Evolutionary conservation across 495 filamentous ascomycete species (phyloP), one percentile per base, ranked within the genome.

Genomic region (Xylaria venustula): DNA sequence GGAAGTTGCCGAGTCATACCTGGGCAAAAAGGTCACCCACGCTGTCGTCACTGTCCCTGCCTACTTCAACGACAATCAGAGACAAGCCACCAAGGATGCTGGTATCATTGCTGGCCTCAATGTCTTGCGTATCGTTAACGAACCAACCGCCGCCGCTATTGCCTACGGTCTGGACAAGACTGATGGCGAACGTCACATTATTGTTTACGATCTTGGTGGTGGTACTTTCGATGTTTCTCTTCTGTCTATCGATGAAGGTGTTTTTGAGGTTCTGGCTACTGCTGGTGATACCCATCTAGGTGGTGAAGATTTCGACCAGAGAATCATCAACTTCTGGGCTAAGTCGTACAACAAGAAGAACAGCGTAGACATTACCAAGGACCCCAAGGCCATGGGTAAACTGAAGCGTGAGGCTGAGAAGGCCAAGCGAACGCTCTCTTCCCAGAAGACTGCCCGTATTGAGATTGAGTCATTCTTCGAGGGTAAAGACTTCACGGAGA

Each of bases 281-380:
- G 94, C 94, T 76, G 95, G 95, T 90, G 95, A 99, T 75, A 98
- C 95, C 67, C 95, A 98, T 80, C 87, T 99, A 68, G 95, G 95
- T 86, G 95, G 95, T 87, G 95, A 98, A 78, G 95, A 99, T 82
- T 98, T 99, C 77, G 94, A 99, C 77, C 91, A 98, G 83, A 89
- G 93, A 76, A 86, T 97, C 77, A 95, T 99, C 83, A 91, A 91
- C 80, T 85, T 96, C 87, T 91, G 97, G 75, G 87, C 89, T 80
- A 98, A 98, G 90, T 85, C 87, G 67, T 99, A 97, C 87, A 98
- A 98, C 88, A 97, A 98, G 89, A 94, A 97, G 86, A 86, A 98
- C 83, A 77, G 81, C 64, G 90, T 91, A 62, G 90, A 98, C 71
- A 88, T 99, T 72, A 87, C 87, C 81, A 96, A 93, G 83, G 92